phyloP scores from a whole-genome alignment of 345 rosid genomes.

The Salix exigua region DNA sequence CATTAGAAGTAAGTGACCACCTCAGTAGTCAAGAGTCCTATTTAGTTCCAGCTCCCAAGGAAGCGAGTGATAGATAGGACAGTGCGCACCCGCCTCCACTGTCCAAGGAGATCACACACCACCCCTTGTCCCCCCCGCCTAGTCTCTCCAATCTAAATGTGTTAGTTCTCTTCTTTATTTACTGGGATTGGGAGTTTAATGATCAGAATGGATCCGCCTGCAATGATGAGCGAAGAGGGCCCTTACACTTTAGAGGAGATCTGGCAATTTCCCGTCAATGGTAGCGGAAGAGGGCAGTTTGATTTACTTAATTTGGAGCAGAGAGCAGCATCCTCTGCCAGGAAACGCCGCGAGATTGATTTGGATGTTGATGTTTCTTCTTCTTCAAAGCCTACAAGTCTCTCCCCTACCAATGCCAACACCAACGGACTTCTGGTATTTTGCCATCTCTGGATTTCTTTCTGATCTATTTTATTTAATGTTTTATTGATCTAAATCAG shows the following conservation, averaged over 20 bases:
- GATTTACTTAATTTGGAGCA: constrained; percentile 43
- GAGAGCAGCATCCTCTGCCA: constrained; percentile 29
- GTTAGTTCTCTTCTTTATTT: background rate
- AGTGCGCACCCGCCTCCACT: constrained; percentile 44
- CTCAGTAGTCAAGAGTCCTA: background rate
- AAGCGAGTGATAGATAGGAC: constrained; percentile 8
- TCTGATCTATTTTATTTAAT: constrained; percentile 3
- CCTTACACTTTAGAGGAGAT: constrained; percentile 61
- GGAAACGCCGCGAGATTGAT: constrained; percentile 54
- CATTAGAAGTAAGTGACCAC: constrained; percentile 33
- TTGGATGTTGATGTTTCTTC: constrained; percentile 40
- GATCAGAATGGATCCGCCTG: constrained; percentile 62
- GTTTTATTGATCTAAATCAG: background rate
- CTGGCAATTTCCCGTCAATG: constrained; percentile 69
- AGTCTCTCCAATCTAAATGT: background rate
- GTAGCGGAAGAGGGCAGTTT: constrained; percentile 39
- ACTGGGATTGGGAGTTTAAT: background rate
- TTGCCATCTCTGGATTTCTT: background rate
- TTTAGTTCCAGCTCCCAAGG: background rate
- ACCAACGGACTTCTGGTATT: constrained; percentile 24
- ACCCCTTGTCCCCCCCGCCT: background rate
- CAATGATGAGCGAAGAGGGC: constrained; percentile 55
- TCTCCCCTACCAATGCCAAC: constrained; percentile 46
- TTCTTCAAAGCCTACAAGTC: constrained; percentile 6
- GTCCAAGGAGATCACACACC: constrained; percentile 42